Evolutionary conservation across 768 basidiomycete species (phyloP).

Genomic region (Kockovaella imperatae): DNA sequence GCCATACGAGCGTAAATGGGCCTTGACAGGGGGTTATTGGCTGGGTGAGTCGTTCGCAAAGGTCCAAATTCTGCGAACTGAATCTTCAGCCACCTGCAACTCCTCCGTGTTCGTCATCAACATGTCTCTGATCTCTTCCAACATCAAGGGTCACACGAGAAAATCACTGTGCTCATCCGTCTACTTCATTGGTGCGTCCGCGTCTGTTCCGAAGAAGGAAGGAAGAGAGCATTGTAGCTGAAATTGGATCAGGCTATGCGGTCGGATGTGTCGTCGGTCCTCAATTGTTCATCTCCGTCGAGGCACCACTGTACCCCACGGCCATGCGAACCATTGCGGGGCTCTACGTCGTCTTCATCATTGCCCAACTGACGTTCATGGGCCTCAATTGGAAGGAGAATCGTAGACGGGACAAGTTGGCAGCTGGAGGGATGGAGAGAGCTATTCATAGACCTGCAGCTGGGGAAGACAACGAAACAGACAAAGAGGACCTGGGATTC

Average conservation of each 20-base stretch:
- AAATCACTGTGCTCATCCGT: conserved; percentile 17
- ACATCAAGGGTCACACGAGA: conserved; percentile 26
- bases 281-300: no score
- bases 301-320: conserved; percentile 20
- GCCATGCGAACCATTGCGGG: conserved; percentile 20
- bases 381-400: conserved; percentile 23
- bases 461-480: conserved; percentile 18
- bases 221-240: no score
- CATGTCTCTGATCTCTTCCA: conserved; percentile 16
- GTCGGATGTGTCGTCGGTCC: no score
- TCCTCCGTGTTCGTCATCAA: conserved; percentile 21
- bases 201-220: no score
- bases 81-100: conserved; percentile 18
- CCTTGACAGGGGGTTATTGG: conserved; percentile 17
- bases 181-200: conserved; percentile 3
- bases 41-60: no score
- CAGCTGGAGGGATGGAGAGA: conserved; percentile 18
- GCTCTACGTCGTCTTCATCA: conserved; percentile 18
- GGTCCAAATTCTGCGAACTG: conserved; percentile 1
- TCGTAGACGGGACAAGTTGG: conserved; percentile 19
- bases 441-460: conserved; percentile 12
- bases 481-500: conserved; percentile 24
- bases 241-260: no score
- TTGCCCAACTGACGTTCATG: conserved; percentile 13
- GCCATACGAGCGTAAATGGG: conserved; percentile 17